A percentile compares a stretch with the other conserved stretches of the same genome.
Conservation (phyloP, 306 rosid genomes). For the Fragaria iinumae region DNA sequence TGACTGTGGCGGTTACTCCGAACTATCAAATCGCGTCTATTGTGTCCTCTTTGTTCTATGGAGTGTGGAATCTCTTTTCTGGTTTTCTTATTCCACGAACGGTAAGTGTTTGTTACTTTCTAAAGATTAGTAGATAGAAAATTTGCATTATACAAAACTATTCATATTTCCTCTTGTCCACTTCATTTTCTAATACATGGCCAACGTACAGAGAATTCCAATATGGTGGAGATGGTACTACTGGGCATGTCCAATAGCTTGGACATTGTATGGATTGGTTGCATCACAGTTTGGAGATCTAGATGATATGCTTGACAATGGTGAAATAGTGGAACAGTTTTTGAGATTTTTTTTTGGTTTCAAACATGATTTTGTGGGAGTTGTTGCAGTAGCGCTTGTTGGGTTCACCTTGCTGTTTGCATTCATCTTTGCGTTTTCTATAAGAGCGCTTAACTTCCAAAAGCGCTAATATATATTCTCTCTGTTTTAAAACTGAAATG, state of each 20-base stretch:
- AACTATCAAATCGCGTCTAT: conserved; percentile 64
- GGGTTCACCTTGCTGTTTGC: conserved; percentile 34
- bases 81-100: conserved; percentile 66
- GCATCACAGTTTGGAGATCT: conserved; percentile 56
- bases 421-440: conserved; percentile 37
- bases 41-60: conserved; percentile 63
- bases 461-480: conserved; percentile 14
- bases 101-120: conserved; percentile 37
- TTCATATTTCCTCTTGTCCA: neutral
- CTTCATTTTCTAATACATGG: neutral
- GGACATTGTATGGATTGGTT: conserved; percentile 65
- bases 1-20: conserved; percentile 76
- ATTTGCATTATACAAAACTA: neutral
- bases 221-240: conserved; percentile 87
- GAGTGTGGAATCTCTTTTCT: conserved; percentile 74
- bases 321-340: conserved; percentile 26
- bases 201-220: conserved; percentile 50
- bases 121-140: neutral
- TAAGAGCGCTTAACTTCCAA: conserved; percentile 40
- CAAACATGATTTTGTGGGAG: conserved; percentile 37
- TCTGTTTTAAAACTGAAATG: neutral
- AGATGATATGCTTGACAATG: neutral
- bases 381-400: conserved; percentile 28
- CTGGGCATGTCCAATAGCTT: conserved; percentile 65
- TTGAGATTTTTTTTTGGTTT: conserved; percentile 32